These are phyloP conservation scores for Kurtzmaniella quercitrusa DNA, from an alignment of 1,139 yeast genomes.

Conservation along the genomic window DNA sequence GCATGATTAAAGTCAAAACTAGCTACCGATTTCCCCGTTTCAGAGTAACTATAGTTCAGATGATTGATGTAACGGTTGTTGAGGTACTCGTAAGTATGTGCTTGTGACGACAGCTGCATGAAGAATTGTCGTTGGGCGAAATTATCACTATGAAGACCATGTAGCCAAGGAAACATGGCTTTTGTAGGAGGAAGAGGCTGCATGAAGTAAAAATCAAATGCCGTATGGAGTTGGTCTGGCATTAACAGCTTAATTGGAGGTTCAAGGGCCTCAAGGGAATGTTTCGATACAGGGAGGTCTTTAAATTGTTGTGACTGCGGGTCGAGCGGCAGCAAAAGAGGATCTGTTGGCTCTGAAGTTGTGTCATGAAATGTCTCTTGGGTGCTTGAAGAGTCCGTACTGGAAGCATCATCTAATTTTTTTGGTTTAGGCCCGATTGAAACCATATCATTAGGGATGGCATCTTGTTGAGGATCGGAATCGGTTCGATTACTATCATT, in stretches of 20 bases:
- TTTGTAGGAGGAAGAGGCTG: conserved; percentile 64
- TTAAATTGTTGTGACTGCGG: conserved; percentile 18
- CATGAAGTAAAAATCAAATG: conserved; percentile 46
- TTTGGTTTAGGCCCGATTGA: neutral
- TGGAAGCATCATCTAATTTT: neutral
- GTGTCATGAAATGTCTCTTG: neutral
- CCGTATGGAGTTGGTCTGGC: conserved; percentile 24
- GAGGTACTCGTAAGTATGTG: neutral
- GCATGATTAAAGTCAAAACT: conserved; percentile 9
- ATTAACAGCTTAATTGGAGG: conserved; percentile 20
- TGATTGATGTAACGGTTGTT: neutral
- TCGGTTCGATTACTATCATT: too few relatives aligned
- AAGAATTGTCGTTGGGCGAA: conserved; percentile 47
- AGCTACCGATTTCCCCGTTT: too few relatives aligned
- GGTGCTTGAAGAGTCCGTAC: neutral
- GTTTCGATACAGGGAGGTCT: conserved; percentile 1
- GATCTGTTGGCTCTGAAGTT: neutral
- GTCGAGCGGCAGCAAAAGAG: conserved; percentile 22
- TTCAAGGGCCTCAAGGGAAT: neutral
- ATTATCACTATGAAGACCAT: conserved; percentile 59
- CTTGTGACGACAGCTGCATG: conserved; percentile 8
- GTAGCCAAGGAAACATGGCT: conserved; percentile 86
- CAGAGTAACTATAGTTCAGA: neutral
- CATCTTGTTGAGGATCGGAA: neutral
- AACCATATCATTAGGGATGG: neutral